Base-by-base conservation (phyloP, 805 yeast genomes). In the Lipomyces spencermartinsiae region DNA sequence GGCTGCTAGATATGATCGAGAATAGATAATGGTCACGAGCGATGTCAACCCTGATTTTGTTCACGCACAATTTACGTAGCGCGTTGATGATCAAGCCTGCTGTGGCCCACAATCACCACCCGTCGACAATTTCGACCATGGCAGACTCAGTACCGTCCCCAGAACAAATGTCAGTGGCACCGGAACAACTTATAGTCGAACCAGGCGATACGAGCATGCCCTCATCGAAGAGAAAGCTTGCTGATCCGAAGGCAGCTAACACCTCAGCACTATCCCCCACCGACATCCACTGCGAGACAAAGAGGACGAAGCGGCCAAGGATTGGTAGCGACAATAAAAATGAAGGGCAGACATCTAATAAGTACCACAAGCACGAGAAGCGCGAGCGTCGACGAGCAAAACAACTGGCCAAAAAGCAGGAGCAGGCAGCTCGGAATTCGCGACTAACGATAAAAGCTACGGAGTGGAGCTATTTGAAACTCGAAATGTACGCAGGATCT, bases 401-500 rank as follows among this genome's bases (percentile, higher is more conserved):
- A 25, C 22, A 12, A 22, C 16, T n/a, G 35, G 16, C 31, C 25
- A 54, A 37, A 3, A 53, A 54, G 39, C 19, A 25, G n/a, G 19
- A 14, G 16, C 14, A 9, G 25, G 19, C 59, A 46, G 10, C 46
- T 16, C 16, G 10, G 25, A 43, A 53, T 25, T 53, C 34, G 14
- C 59, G 64, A 31, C 9, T 61, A 10, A 66, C 69, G 8, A 19
- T 66, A 19, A 58, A 59, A 37, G n/a, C 29, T 9, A 14, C 51
- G 9, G 69, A 63, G 10, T 66, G 69, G 69, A 51, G 55, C 19
- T 66, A 66, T 58, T 16, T 66, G 7, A 35, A 14, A n/a, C 33
- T 65, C 6, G 46, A 34, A 49, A 49, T 59, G 68, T 62, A 57
- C n/a, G 63, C 39, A 12, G n/a, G 8, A 43, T 43, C 6, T 43